Base-by-base conservation (phyloP, 1,284 basidiomycete genomes). In the Irpex sp. region DNA sequence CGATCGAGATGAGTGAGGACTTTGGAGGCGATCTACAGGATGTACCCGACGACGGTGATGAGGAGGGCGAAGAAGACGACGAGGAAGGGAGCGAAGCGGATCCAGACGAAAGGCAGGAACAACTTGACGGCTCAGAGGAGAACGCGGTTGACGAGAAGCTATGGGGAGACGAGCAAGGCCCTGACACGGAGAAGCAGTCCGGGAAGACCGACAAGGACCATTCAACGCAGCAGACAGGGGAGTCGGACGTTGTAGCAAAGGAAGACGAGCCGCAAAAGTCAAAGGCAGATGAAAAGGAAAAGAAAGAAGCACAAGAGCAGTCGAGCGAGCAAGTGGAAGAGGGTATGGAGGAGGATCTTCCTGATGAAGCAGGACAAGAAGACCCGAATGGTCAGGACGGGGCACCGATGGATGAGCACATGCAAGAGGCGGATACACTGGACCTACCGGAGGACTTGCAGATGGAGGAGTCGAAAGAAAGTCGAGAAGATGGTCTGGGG, bases 111-210 rank as follows among this genome's bases (percentile, higher is more conserved):
- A 88, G 90, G 63, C 76, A 97, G 31, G 95, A 89, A 34, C 85
- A 96, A 65, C 81, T 98, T 51, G 95, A 97, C 76, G 86, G 88
- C 1, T 81, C 87, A n/a, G 96, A 98, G 76, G 92, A 94, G 6
- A 84, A 87, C 31, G 89, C 91, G 0, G 87, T 98, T 8, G 97
- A 99, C 72, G 97, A 99, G 78, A 98, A 98, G 78, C 82, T 99
- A 69, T 98, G 97, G 97, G 94, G 91, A 40, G 92, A 96, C 67
- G 91, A 96, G 67, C 73, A 79, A 34, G 80, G 83, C 57, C 73
- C 76, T 13, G 75, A 82, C 58, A 84, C 86, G 13, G 77, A 79
- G 15, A 78, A 83, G 34, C 78, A 85, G 60, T 78, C 78, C 58
- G 79, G 84, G 40, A 84, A 84, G 73, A 78, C 81, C 21, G 77